These are phyloP conservation scores for Solanum hybrid DNA, from an alignment of 305 asterid species.

Conservation along the genomic window DNA sequence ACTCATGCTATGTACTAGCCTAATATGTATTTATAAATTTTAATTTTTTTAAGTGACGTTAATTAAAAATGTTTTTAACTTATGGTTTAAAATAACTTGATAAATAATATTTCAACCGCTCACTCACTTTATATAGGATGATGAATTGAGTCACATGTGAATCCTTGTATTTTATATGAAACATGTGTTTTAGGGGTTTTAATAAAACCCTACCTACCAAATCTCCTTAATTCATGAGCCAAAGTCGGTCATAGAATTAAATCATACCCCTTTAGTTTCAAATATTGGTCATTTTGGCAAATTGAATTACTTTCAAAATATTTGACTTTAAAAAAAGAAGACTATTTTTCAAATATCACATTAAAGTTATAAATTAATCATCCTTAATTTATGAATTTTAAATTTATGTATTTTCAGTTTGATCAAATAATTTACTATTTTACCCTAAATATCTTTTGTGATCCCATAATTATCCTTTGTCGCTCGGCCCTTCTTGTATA, in stretches of 20 bases:
- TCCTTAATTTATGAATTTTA: neutral
- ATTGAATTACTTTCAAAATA: neutral
- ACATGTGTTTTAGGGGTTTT: constrained; percentile 4
- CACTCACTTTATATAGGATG: neutral
- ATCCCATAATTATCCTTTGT: neutral
- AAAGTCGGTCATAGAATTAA: neutral
- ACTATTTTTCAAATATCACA: neutral
- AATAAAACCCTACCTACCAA: constrained; percentile 1
- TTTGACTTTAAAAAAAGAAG: neutral
- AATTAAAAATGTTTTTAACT: neutral
- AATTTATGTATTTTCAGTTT: neutral
- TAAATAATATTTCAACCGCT: neutral
- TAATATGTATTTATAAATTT: neutral
- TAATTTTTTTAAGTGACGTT: neutral
- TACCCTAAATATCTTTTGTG: neutral
- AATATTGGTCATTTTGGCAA: neutral
- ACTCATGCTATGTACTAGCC: neutral
- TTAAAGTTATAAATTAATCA: neutral
- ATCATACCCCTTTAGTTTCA: neutral
- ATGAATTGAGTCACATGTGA: neutral
- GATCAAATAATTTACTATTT: neutral
- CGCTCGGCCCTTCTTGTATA: neutral
- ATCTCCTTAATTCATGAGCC: constrained; percentile 1
- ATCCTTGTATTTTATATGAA: constrained; percentile 1
- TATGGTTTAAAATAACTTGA: neutral